These are phyloP conservation scores for Sugiyamaella boreocaroliniensis DNA, from an alignment of 805 yeast species.

Conservation along the genomic window DNA sequence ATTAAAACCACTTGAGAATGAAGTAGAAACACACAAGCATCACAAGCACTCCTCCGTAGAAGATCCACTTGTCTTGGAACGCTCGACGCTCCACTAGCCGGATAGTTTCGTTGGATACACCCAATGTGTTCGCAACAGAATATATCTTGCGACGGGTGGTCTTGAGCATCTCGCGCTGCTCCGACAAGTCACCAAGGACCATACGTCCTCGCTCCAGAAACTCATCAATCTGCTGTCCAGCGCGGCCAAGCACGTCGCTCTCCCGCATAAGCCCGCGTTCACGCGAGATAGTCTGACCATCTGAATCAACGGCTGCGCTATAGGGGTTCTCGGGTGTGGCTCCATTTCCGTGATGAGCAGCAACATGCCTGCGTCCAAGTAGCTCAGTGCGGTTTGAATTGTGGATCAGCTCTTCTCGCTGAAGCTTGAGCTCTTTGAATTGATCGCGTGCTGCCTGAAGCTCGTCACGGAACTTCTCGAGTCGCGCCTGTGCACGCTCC, in stretches of 20 bases:
- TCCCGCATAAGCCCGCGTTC: slow-evolving; percentile 69
- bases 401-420: slow-evolving; percentile 48
- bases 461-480: slow-evolving; percentile 46
- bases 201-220: slow-evolving; percentile 83
- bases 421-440: slow-evolving; percentile 48
- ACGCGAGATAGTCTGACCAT: slow-evolving; percentile 24
- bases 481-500: slow-evolving; percentile 53
- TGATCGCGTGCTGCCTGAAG: slow-evolving; percentile 40
- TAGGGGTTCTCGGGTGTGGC: slow-evolving; percentile 29
- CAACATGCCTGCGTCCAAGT: slow-evolving; percentile 42
- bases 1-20: slow-evolving; percentile 51
- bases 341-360: slow-evolving; percentile 2
- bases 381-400: slow-evolving; percentile 46
- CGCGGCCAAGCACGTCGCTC: slow-evolving; percentile 47
- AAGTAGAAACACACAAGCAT: slow-evolving; percentile 62
- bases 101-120: slow-evolving; percentile 81
- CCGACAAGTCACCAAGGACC: slow-evolving; percentile 78
- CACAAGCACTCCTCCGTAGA: slow-evolving; percentile 63
- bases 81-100: slow-evolving; percentile 73
- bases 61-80: slow-evolving; percentile 77
- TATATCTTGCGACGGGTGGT: slow-evolving; percentile 58
- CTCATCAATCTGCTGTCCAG: slow-evolving; percentile 79
- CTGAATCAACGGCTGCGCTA: slow-evolving; percentile 11
- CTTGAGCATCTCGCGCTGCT: slow-evolving; percentile 68
- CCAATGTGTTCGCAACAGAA: slow-evolving; percentile 68